A percentile compares a stretch with the other conserved stretches of the same genome.
phyloP scores from a whole-genome alignment of 208 protist genomes.

The Crithidia bombi region DNA sequence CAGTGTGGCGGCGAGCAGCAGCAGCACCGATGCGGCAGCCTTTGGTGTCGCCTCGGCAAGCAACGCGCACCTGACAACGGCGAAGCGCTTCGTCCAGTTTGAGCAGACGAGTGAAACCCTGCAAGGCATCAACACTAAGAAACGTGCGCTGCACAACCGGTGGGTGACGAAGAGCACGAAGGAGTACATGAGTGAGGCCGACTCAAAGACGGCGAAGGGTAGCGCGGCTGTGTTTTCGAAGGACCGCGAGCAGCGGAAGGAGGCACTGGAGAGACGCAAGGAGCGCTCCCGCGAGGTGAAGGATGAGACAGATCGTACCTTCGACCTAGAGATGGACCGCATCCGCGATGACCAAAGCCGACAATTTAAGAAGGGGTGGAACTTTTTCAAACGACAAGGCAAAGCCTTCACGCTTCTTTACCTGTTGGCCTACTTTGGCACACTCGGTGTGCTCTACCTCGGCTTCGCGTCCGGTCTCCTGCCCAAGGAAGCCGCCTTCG shows the following conservation, averaged over 20 bases:
- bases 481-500: slow-evolving; percentile 77
- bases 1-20: neutral
- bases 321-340: slow-evolving; percentile 78
- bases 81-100: slow-evolving; percentile 66
- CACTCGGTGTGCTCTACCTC: slow-evolving; percentile 66
- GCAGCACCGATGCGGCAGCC: neutral
- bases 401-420: slow-evolving; percentile 74
- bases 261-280: slow-evolving; percentile 16
- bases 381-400: slow-evolving; percentile 87
- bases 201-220: slow-evolving; percentile 40
- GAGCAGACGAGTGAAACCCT: slow-evolving; percentile 75
- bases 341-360: slow-evolving; percentile 65
- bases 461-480: slow-evolving; percentile 69
- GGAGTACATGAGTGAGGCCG: slow-evolving; percentile 84
- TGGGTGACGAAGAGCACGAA: slow-evolving; percentile 91
- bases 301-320: slow-evolving; percentile 58
- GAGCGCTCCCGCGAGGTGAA: slow-evolving; percentile 35
- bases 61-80: neutral
- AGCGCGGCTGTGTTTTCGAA: slow-evolving; percentile 28
- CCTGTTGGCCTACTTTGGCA: slow-evolving; percentile 57
- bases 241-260: slow-evolving; percentile 36
- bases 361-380: slow-evolving; percentile 58
- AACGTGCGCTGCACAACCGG: slow-evolving; percentile 31
- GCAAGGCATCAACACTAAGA: slow-evolving; percentile 72
- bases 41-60: neutral